These are phyloP conservation scores for Hanseniaspora sp. DNA, from an alignment of 1,139 yeast species.

Conservation along the genomic window DNA sequence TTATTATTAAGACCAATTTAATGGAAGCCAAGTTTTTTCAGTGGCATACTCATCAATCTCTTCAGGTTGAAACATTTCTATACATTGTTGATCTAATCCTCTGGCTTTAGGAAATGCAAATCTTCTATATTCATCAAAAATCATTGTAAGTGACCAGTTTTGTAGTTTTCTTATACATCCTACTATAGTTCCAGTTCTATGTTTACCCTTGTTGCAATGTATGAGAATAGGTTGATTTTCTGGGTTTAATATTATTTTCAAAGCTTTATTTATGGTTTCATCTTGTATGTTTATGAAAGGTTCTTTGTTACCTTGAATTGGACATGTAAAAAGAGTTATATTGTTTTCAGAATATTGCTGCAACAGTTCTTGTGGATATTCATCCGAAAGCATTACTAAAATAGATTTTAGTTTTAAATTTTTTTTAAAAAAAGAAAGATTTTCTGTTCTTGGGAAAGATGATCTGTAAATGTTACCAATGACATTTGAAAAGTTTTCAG, in stretches of 20 bases:
- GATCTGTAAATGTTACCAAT: slow-evolving; percentile 71
- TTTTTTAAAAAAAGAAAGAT: slow-evolving; percentile 55
- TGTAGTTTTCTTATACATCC: slow-evolving; percentile 84
- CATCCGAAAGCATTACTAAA: slow-evolving; percentile 80
- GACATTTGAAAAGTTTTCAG: slow-evolving; percentile 85
- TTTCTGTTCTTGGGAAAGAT: slow-evolving; percentile 78
- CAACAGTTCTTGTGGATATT: slow-evolving; percentile 66
- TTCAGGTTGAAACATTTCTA: slow-evolving; percentile 68
- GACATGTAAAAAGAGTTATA: slow-evolving; percentile 70
- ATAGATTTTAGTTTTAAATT: slow-evolving; percentile 56
- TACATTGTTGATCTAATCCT: slow-evolving; percentile 89
- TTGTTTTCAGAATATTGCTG: slow-evolving; percentile 50
- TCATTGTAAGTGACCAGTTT: slow-evolving; percentile 85
- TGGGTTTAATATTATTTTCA: slow-evolving; percentile 71
- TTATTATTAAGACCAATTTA: slow-evolving; percentile 41
- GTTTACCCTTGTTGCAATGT: slow-evolving; percentile 94
- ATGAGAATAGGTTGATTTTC: slow-evolving; percentile 80
- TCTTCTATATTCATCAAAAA: slow-evolving; percentile 85
- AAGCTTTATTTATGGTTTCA: slow-evolving; percentile 65
- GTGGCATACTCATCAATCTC: slow-evolving; percentile 47
- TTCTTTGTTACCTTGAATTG: slow-evolving; percentile 91
- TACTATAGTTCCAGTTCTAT: slow-evolving; percentile 88
- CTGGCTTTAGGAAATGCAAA: slow-evolving; percentile 93
- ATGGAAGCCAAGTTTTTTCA: slow-evolving; percentile 49
- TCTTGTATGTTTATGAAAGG: slow-evolving; percentile 81